Percentiles rank a stretch among this genome's conserved stretches.
Evolutionary conservation across 805 yeast genomes (phyloP).

Genomic region (Saturnispora besseyi): DNA sequence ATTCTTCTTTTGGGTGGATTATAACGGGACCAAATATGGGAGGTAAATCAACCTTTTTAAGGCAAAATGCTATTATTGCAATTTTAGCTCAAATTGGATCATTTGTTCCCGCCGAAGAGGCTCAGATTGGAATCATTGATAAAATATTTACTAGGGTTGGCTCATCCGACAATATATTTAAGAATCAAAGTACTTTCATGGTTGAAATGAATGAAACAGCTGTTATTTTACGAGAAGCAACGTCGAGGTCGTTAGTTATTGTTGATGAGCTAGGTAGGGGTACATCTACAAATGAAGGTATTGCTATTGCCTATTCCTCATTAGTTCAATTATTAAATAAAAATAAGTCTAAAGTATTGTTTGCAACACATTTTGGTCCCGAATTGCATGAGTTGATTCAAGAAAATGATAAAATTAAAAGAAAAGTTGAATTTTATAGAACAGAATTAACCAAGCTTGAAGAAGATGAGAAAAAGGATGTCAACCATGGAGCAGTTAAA

Average conservation of each 20-base stretch:
- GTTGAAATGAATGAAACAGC: slow-evolving; percentile 86
- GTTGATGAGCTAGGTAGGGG: slow-evolving; percentile 90
- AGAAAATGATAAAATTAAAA: slow-evolving; percentile 21
- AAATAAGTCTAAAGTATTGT: slow-evolving; percentile 64
- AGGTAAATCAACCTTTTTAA: slow-evolving; percentile 67
- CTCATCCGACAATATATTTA: slow-evolving; percentile 72
- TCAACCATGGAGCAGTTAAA: neutral
- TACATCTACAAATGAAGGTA: slow-evolving; percentile 76
- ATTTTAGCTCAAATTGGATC: slow-evolving; percentile 70
- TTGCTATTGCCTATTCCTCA: slow-evolving; percentile 76
- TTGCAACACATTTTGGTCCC: slow-evolving; percentile 79
- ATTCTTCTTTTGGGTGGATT: slow-evolving; percentile 37
- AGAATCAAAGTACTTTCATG: slow-evolving; percentile 85
- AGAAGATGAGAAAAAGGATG: neutral
- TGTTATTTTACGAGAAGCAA: slow-evolving; percentile 55
- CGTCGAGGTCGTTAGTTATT: slow-evolving; percentile 60
- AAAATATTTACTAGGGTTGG: slow-evolving; percentile 73
- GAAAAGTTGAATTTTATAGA: slow-evolving; percentile 21
- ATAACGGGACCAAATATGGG: slow-evolving; percentile 93
- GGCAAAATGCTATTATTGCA: slow-evolving; percentile 62
- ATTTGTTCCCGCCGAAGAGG: slow-evolving; percentile 57
- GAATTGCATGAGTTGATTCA: slow-evolving; percentile 39
- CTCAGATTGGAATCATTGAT: slow-evolving; percentile 66
- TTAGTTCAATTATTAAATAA: slow-evolving; percentile 42
- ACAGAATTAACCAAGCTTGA: slow-evolving; percentile 16